Conservation (phyloP, 1,284 basidiomycete species). For the Sporisorium reilianum region DNA sequence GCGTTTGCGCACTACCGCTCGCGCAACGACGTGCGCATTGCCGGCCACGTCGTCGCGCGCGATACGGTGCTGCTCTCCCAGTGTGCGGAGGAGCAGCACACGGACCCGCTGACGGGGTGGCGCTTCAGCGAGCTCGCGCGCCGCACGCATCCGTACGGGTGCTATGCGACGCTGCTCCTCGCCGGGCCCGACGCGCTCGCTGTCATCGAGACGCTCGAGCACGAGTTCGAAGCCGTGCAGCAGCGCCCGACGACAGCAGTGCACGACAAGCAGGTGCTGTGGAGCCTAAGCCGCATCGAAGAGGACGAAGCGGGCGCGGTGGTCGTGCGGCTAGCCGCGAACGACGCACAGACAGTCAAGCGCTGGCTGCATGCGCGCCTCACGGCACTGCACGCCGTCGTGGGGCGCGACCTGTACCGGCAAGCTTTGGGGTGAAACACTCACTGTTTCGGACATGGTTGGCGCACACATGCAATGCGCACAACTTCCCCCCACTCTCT, state of each 20-base stretch:
- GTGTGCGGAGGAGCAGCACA: conserved; percentile 9
- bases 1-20: conserved; percentile 85
- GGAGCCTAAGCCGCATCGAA: conserved; percentile 77
- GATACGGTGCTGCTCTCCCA: conserved; percentile 83
- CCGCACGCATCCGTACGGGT: conserved; percentile 80
- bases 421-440: conserved; percentile 48
- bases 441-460: no score
- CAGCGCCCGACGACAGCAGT: conserved; percentile 73
- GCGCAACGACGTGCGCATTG: conserved; percentile 83
- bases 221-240: conserved; percentile 74
- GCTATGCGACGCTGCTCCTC: conserved; percentile 84
- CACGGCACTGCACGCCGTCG: conserved; percentile 71
- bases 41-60: conserved; percentile 76
- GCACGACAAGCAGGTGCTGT: conserved; percentile 75
- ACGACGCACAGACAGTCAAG: conserved; percentile 79
- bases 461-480: no score
- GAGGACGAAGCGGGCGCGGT: conserved; percentile 74
- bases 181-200: conserved; percentile 75
- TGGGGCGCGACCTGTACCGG: conserved; percentile 58
- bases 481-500: no score
- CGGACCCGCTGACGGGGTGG: not conserved
- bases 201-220: conserved; percentile 72
- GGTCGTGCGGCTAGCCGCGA: conserved; percentile 80
- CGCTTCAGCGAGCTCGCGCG: conserved; percentile 72
- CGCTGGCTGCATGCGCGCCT: conserved; percentile 77